Conservation (phyloP, 148 eudicot species). For the Chenopodium formosanum region DNA sequence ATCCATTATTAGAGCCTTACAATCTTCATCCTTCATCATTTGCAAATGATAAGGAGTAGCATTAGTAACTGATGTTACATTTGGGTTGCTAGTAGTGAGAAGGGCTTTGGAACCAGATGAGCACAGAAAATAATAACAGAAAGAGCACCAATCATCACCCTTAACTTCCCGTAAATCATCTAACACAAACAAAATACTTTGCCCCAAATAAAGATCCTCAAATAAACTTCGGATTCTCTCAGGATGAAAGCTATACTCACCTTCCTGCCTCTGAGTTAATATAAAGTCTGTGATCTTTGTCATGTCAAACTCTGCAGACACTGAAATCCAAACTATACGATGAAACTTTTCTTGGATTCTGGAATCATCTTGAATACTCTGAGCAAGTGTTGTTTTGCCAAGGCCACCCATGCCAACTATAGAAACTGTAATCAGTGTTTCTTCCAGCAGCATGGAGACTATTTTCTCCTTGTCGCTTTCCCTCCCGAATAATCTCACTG, state of each 20-base stretch:
- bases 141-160: constrained; percentile 7
- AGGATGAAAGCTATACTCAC: background rate
- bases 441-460: constrained; percentile 2
- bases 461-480: constrained; percentile 11
- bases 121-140: background rate
- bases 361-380: background rate
- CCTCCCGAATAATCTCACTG: constrained; percentile 13
- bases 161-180: constrained; percentile 23
- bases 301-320: constrained; percentile 8
- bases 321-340: constrained; percentile 8
- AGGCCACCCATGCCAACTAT: constrained; percentile 20
- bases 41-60: constrained; percentile 16
- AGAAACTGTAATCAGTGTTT: background rate
- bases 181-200: constrained; percentile 10
- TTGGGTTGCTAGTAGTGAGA: constrained; percentile 10
- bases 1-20: constrained; percentile 9
- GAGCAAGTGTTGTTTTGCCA: constrained; percentile 20
- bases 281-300: background rate
- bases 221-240: background rate
- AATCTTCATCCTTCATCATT: constrained; percentile 15
- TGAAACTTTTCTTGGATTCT: constrained; percentile 9
- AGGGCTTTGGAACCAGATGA: constrained; percentile 10
- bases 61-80: constrained; percentile 11
- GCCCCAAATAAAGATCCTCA: background rate
- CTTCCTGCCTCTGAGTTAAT: background rate